phyloP scores from a whole-genome alignment of 805 yeast species.

The Cyberlindnera misumaiensis region DNA sequence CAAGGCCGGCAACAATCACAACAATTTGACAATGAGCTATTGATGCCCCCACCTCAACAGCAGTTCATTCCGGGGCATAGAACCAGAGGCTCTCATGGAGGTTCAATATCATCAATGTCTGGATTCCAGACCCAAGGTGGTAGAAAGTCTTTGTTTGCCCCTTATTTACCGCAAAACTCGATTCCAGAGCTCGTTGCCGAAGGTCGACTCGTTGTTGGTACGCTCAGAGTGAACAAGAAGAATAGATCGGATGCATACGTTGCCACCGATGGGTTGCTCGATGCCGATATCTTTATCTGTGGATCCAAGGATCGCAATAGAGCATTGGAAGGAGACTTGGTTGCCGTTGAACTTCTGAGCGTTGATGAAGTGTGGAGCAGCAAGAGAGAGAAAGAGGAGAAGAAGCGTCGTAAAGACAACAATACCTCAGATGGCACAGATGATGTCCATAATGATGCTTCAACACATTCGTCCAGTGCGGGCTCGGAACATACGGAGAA shows the following conservation, averaged over 20 bases:
- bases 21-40: constrained; percentile 18
- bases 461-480: constrained; percentile 36
- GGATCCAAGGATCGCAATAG: constrained; percentile 98
- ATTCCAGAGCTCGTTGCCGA: constrained; percentile 85
- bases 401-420: constrained; percentile 80
- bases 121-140: constrained; percentile 30
- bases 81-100: constrained; percentile 64
- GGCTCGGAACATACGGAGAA: constrained; percentile 6
- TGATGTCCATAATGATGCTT: constrained; percentile 77
- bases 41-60: constrained; percentile 9
- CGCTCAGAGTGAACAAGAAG: constrained; percentile 88
- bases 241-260: constrained; percentile 97
- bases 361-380: constrained; percentile 98
- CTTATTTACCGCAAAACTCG: constrained; percentile 89
- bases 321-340: constrained; percentile 94
- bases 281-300: constrained; percentile 95
- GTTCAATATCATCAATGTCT: constrained; percentile 34
- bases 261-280: constrained; percentile 91
- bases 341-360: constrained; percentile 87
- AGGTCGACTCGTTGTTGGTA: constrained; percentile 89
- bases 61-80: constrained; percentile 67
- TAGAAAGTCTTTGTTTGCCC: constrained; percentile 86
- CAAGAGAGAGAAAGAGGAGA: constrained; percentile 94
- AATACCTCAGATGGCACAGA: constrained; percentile 23
- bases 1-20: constrained; percentile 28